Percentiles rank a stretch among this genome's conserved stretches.
These are phyloP conservation scores for Mortierella sp. DNA, from an alignment of 371 early-diverging fungal species.

Conservation along the genomic window DNA sequence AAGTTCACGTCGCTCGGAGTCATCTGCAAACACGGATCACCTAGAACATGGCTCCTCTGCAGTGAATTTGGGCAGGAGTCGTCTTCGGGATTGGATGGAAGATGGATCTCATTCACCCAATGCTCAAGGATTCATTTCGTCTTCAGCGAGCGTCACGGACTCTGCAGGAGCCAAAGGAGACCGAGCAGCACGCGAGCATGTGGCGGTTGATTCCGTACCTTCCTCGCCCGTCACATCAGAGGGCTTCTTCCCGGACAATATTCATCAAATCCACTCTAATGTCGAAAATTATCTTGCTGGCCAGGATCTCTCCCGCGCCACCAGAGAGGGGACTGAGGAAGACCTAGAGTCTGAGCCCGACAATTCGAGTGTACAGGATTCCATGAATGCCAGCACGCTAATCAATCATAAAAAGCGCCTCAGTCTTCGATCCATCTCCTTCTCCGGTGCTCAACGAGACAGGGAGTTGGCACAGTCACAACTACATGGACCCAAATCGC, in stretches of 20 bases:
- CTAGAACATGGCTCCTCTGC: constrained; percentile 17
- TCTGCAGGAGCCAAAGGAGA: constrained; percentile 34
- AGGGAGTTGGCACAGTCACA: constrained; percentile 44
- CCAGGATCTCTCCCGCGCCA: constrained; percentile 39
- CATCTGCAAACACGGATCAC: constrained; percentile 41
- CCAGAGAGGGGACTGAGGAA: constrained; percentile 31
- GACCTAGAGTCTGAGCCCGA: constrained; percentile 43
- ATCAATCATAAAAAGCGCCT: constrained; percentile 34
- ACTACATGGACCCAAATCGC: constrained; percentile 47
- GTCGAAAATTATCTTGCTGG: constrained; percentile 52
- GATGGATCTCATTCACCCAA: constrained; percentile 28
- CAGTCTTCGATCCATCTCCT: constrained; percentile 49
- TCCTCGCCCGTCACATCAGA: constrained; percentile 49
- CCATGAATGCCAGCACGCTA: constrained; percentile 33
- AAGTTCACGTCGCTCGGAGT: constrained; percentile 42
- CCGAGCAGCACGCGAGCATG: constrained; percentile 31
- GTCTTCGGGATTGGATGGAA: constrained; percentile 52
- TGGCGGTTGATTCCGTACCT: constrained; percentile 33
- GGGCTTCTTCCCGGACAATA: constrained; percentile 40
- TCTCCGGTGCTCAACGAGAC: constrained; percentile 44
- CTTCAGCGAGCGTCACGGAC: constrained; percentile 27
- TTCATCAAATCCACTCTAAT: constrained; percentile 28
- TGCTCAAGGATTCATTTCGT: constrained; percentile 20
- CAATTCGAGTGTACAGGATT: constrained; percentile 32
- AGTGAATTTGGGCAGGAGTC: constrained; percentile 15